Conservation (phyloP, 306 rosid genomes). For the Glycyrrhiza uralensis region DNA sequence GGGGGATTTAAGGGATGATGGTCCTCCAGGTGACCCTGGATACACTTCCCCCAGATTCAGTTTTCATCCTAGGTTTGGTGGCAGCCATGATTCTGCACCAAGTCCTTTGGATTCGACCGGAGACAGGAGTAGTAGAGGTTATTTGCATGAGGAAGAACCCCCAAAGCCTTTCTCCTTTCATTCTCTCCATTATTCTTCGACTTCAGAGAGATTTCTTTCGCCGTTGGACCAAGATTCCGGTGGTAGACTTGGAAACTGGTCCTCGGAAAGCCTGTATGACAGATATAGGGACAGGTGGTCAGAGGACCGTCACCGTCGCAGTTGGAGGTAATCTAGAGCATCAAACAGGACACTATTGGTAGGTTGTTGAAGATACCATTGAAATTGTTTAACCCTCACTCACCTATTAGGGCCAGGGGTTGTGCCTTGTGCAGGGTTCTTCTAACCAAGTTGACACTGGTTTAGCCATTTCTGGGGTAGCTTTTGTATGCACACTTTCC, state of each 20-base stretch:
- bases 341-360: slow-evolving; percentile 7
- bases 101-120: slow-evolving; percentile 35
- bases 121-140: slow-evolving; percentile 61
- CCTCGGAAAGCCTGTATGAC: slow-evolving; percentile 31
- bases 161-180: slow-evolving; percentile 25
- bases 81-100: slow-evolving; percentile 40
- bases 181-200: slow-evolving; percentile 48
- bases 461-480: slow-evolving; percentile 24
- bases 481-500: background rate
- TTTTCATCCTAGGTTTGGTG: slow-evolving; percentile 62
- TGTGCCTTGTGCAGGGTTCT: slow-evolving; percentile 38
- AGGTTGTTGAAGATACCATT: slow-evolving; percentile 9
- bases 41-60: slow-evolving; percentile 42
- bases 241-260: slow-evolving; percentile 35
- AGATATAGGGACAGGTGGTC: slow-evolving; percentile 34
- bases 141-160: slow-evolving; percentile 43
- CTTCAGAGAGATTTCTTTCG: slow-evolving; percentile 35
- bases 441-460: slow-evolving; percentile 18
- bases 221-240: slow-evolving; percentile 33
- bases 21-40: slow-evolving; percentile 77
- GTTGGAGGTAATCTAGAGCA: slow-evolving; percentile 43
- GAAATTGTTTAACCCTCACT: background rate
- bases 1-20: slow-evolving; percentile 63
- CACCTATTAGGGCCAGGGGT: background rate
- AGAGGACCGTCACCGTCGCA: slow-evolving; percentile 45